Evolutionary conservation across 1,284 basidiomycete species (phyloP).

Genomic region (Papiliotrema laurentii): DNA sequence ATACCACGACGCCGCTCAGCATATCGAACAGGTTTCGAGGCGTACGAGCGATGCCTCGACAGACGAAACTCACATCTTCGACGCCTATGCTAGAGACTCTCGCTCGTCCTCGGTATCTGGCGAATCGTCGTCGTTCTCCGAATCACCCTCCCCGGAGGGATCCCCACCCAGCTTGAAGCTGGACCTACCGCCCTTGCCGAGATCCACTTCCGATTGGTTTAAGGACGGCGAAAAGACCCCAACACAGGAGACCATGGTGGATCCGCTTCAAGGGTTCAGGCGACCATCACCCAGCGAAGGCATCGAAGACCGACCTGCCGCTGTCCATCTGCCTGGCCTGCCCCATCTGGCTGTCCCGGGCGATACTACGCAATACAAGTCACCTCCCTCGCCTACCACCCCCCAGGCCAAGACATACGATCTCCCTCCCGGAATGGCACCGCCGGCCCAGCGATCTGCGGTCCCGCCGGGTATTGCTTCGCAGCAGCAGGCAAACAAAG

Average conservation of each 20-base stretch:
- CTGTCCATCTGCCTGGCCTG: conserved; percentile 9
- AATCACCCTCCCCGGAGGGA: conserved; percentile 28
- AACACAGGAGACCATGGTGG: conserved; percentile 36
- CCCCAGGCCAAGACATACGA: conserved; percentile 13
- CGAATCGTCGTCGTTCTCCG: conserved; percentile 44
- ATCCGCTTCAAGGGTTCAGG: conserved; percentile 19
- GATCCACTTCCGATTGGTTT: conserved; percentile 29
- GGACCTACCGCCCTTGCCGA: conserved; percentile 18
- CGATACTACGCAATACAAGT: conserved; percentile 3
- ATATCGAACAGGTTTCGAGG: conserved; percentile 17
- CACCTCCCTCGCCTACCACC: conserved; percentile 13
- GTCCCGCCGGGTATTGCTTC: conserved; percentile 21
- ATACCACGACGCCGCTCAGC: conserved; percentile 29
- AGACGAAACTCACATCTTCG: conserved; percentile 74
- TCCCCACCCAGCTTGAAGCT: conserved; percentile 24
- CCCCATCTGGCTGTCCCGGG: conserved; percentile 17
- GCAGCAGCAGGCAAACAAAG: conserved; percentile 15
- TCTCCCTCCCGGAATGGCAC: conserved; percentile 33
- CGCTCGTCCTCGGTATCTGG: conserved; percentile 45
- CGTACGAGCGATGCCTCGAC: conserved; percentile 58
- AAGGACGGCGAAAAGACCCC: conserved; percentile 35
- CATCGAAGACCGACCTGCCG: conserved; percentile 11
- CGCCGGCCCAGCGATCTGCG: conserved; percentile 24
- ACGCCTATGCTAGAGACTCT: conserved; percentile 60
- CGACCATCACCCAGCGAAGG: conserved; percentile 18